Base-by-base conservation (phyloP, 1,284 basidiomycete species). In the Ceratobasidium sp. region DNA sequence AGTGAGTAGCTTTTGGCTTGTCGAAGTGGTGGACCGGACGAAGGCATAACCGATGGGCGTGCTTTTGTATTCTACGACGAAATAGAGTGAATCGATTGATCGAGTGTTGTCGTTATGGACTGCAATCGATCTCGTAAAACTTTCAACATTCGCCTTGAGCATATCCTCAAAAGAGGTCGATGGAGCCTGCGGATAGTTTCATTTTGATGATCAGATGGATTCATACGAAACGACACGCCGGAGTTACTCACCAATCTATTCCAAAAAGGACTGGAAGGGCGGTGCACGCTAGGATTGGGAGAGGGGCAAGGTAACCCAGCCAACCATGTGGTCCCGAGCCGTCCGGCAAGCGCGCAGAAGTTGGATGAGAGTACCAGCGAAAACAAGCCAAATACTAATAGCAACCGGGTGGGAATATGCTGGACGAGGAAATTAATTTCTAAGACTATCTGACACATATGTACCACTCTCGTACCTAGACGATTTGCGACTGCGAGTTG, bases 401-500 rank as follows among this genome's bases (percentile, higher is more conserved):
- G 46, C 41, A 12, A 43, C 18, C 14, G 67, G 67, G 23, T 59
- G 39, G 18, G 21, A 21, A 41, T 59, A 71, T 14, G 67, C 67
- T 71, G 34, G 9, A 9, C n/a, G n/a, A n/a, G n/a, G 46, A 14
- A 36, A 9, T 6, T 14, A 39, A 16, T 8, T 57, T n/a, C 34
- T 14, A 10, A 48, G 10, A n/a, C 60, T 10, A 30, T 43, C 16
- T 21, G 30, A 48, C 48, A 26, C 28, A 28, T 46, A 10, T 36
- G n/a, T 14, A 10, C 26, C 2, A 18, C 0, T 16, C 26, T 77
- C 80, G 52, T 60, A 80, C 80, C 73, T 50, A 71, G 53, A n/a
- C 74, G 74, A 73, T 81, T 80, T 23, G 79, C 78, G 16, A 61
- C 45, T 18, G 79, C 77, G 10, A 80, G 76, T 26, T 78, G 78